Base-by-base conservation (phyloP, 1,139 yeast species). In the Pichia norvegensis region DNA sequence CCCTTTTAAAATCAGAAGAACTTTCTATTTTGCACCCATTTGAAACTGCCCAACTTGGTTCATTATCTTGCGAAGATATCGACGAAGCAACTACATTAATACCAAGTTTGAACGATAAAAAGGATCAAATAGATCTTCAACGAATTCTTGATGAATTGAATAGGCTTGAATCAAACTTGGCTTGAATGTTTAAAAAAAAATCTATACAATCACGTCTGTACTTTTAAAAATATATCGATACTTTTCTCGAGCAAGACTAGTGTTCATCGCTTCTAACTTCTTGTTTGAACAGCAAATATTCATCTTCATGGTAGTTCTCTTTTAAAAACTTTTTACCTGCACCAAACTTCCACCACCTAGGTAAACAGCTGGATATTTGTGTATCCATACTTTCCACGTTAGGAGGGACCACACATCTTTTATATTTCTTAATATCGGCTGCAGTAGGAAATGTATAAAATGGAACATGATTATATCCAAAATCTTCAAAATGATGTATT, bases 71-170 rank as follows among this genome's bases (percentile, higher is more conserved):
- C 66, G 98, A 92, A 62, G 97, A 92, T 55, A 90, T 95, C 7
- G 98, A 92, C 61, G 99, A 92, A 69, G 97, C 97, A 29, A 86
- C 88, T 66, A 86, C 96, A 25, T 72, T 92, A 60, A 83, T 92
- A 52, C 97, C 99, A 41, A 84, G 95, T 65, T 72, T 92, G 60
- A 74, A 78, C 19, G 59, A 57, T 20, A 90, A 90, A 64, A 88
- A 86, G 42, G 76, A 86, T 7, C 95, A 88, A 55, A 85, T 85
- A 42, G 97, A 90, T 60, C 70, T 92, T 50, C 95, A 88, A 64
- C 81, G 86, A 44, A 74, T 90, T 50, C 73, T 92, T 57, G 94
- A 90, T 57, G 96, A 90, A 68, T 73, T 87, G 61, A 79, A 88
- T 55, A 80, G 85, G 65, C 73, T 74, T 44, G 80, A 74, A 54